A percentile compares a stretch with the other conserved stretches of the same genome.
Evolutionary conservation across 1,139 yeast genomes (phyloP).

Genomic region (Pichia sp.): DNA sequence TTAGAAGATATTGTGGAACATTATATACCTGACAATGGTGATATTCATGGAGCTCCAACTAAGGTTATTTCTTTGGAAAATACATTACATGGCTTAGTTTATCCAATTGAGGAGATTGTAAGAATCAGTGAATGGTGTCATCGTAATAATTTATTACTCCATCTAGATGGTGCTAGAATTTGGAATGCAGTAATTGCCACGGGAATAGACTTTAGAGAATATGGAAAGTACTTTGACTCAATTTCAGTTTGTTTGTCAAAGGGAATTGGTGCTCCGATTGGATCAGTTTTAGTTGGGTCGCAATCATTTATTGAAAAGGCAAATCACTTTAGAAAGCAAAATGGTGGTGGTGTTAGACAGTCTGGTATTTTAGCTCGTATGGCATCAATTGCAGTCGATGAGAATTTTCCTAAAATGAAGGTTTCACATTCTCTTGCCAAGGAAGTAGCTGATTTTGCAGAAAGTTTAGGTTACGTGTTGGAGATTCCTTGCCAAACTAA

Average conservation of each 20-base stretch:
- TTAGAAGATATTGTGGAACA: conserved; percentile 64
- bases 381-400: conserved; percentile 76
- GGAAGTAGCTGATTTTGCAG: conserved; percentile 56
- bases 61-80: conserved; percentile 78
- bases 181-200: conserved; percentile 87
- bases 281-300: conserved; percentile 77
- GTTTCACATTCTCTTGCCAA: conserved; percentile 61
- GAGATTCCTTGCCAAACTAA: conserved; percentile 80
- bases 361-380: conserved; percentile 74
- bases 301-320: conserved; percentile 57
- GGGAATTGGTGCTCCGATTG: conserved; percentile 91
- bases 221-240: conserved; percentile 75
- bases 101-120: conserved; percentile 73
- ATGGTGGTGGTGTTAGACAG: conserved; percentile 94
- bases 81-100: conserved; percentile 75
- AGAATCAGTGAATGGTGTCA: conserved; percentile 68
- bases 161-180: conserved; percentile 89
- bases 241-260: conserved; percentile 85
- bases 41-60: conserved; percentile 86
- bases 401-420: conserved; percentile 53
- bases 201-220: conserved; percentile 60
- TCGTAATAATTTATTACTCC: conserved; percentile 56
- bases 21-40: conserved; percentile 68
- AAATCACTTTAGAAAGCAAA: conserved; percentile 83
- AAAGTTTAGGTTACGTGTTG: conserved; percentile 45